Evolutionary conservation across 176 grass and related monocot species (phyloP).

Genomic region (Ensete ventricosum): DNA sequence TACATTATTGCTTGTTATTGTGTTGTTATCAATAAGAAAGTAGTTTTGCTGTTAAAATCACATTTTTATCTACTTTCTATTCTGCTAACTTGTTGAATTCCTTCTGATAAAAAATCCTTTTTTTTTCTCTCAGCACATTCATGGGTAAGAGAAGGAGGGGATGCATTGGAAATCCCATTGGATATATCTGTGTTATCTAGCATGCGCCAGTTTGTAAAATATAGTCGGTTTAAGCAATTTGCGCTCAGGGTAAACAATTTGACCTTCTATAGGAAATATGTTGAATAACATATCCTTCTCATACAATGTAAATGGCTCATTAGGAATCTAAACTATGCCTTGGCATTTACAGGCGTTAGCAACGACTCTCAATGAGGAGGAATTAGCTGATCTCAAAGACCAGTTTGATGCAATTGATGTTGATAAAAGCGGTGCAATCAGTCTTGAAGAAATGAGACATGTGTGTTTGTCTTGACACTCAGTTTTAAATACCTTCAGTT

Average conservation of each 20-base stretch:
- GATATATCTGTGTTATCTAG: slow-evolving; percentile 89
- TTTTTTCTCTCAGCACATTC: slow-evolving; percentile 52
- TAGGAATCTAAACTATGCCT: slow-evolving; percentile 2
- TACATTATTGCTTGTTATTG: too few relatives aligned
- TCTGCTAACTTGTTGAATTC: neutral
- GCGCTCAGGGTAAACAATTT: slow-evolving; percentile 62
- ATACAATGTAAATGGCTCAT: slow-evolving; percentile 1
- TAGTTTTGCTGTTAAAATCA: too few relatives aligned
- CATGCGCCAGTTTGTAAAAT: slow-evolving; percentile 93
- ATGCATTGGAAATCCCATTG: slow-evolving; percentile 75
- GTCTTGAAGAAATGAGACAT: slow-evolving; percentile 85
- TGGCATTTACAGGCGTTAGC: slow-evolving; percentile 57
- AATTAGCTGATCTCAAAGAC: slow-evolving; percentile 70
- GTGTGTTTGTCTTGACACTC: slow-evolving; percentile 24
- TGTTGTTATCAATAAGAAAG: too few relatives aligned
- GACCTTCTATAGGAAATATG: neutral
- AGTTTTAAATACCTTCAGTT: neutral
- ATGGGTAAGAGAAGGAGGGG: slow-evolving; percentile 94
- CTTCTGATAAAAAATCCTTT: neutral
- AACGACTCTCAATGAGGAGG: slow-evolving; percentile 66
- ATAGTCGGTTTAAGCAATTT: slow-evolving; percentile 96
- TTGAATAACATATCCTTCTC: slow-evolving; percentile 8
- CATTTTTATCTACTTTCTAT: neutral
- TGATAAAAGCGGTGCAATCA: slow-evolving; percentile 85
- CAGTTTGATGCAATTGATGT: slow-evolving; percentile 94